A percentile compares a stretch with the other conserved stretches of the same genome.
phyloP scores from a whole-genome alignment of 2,329 filamentous ascomycete species.

The Calcarisporium arbuscula region DNA sequence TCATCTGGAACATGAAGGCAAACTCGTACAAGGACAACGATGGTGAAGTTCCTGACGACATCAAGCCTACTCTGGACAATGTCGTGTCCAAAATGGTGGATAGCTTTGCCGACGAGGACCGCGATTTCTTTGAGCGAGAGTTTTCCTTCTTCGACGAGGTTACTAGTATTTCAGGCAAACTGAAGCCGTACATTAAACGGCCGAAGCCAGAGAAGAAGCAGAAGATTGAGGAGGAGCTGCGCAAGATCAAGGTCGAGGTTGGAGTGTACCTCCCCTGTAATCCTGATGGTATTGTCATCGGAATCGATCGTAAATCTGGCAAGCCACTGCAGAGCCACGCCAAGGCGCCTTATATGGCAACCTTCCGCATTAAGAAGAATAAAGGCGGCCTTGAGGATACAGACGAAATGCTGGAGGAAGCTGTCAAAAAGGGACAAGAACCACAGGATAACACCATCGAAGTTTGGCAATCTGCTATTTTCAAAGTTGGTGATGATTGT shows the following conservation, averaged over 20 bases:
- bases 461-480: constrained; percentile 98
- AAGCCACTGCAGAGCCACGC: constrained; percentile 97
- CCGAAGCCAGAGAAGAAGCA: constrained; percentile 96
- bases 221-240: constrained; percentile 97
- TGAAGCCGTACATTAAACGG: constrained; percentile 87
- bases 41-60: constrained; percentile 76
- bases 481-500: constrained; percentile 99
- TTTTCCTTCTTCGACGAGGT: constrained; percentile 99
- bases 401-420: constrained; percentile 42
- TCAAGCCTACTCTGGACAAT: constrained; percentile 88
- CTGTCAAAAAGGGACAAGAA: constrained; percentile 28
- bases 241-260: constrained; percentile 94
- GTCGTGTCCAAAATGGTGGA: constrained; percentile 80
- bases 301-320: constrained; percentile 95
- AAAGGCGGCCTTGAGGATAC: constrained; percentile 46
- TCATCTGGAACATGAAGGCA: constrained; percentile 99
- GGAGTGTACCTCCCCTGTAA: constrained; percentile 97
- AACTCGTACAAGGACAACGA: constrained; percentile 98
- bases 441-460: constrained; percentile 61
- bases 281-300: constrained; percentile 92
- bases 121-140: constrained; percentile 84
- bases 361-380: constrained; percentile 89
- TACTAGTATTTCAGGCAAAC: constrained; percentile 88
- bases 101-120: constrained; percentile 74
- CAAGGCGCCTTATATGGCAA: constrained; percentile 98